phyloP scores from a whole-genome alignment of 306 rosid genomes.

The Begonia masoniana region DNA sequence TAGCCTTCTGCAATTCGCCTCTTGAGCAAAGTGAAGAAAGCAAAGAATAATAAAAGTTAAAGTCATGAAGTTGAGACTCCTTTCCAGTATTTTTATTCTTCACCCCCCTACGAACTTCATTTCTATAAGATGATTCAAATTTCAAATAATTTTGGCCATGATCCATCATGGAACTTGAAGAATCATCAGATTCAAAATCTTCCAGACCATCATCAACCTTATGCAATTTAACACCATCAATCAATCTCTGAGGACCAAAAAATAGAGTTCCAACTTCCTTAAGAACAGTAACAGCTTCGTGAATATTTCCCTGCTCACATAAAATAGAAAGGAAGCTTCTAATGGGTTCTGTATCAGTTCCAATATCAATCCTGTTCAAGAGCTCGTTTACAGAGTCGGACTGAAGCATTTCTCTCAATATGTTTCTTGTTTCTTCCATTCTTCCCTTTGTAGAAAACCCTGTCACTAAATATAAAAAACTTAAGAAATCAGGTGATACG shows the following conservation, averaged over 20 bases:
- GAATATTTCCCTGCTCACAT: conserved; percentile 68
- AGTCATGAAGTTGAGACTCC: conserved; percentile 23
- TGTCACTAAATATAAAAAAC: conserved; percentile 67
- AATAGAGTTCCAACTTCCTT: conserved; percentile 43
- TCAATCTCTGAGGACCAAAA: conserved; percentile 33
- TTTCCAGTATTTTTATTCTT: conserved; percentile 9
- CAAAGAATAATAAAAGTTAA: conserved; percentile 42
- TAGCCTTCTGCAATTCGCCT: conserved; percentile 69
- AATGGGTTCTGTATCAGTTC: conserved; percentile 47
- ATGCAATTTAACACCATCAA: conserved; percentile 14
- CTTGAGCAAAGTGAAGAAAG: conserved; percentile 57
- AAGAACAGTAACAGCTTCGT: conserved; percentile 56
- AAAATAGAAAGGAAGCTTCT: conserved; percentile 35
- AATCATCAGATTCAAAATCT: conserved; percentile 19
- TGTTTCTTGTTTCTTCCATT: conserved; percentile 79
- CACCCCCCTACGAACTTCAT: conserved; percentile 13
- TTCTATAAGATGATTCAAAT: conserved; percentile 13
- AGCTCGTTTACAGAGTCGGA: conserved; percentile 33
- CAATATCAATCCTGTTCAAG: conserved; percentile 36
- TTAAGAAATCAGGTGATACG: conserved; percentile 65
- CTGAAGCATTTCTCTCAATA: conserved; percentile 62
- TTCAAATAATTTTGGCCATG: conserved; percentile 13
- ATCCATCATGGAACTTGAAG: conserved; percentile 15
- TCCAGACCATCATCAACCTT: conserved; percentile 23
- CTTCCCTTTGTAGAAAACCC: conserved; percentile 78